These are phyloP conservation scores for Scheffersomyces amazonensis DNA, from an alignment of 805 yeast genomes.

Conservation along the genomic window DNA sequence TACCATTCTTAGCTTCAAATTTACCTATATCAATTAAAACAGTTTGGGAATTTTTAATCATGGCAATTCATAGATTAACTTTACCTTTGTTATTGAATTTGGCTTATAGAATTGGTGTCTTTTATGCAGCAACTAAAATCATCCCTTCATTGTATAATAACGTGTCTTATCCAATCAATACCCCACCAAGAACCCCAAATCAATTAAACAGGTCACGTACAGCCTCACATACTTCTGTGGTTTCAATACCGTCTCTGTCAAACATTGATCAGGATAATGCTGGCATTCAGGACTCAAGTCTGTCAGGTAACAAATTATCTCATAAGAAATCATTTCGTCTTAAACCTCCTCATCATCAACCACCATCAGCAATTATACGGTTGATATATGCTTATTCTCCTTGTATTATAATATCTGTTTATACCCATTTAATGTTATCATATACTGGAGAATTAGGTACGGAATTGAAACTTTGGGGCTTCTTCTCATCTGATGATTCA, in stretches of 20 bases:
- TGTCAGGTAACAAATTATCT: constrained; percentile 9
- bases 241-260: constrained; percentile 7
- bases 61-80: constrained; percentile 62
- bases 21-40: constrained; percentile 53
- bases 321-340: constrained; percentile 10
- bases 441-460: constrained; percentile 73
- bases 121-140: constrained; percentile 89
- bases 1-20: constrained; percentile 49
- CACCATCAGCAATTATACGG: constrained; percentile 23
- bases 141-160: constrained; percentile 69
- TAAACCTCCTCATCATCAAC: constrained; percentile 16
- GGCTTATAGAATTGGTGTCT: constrained; percentile 81
- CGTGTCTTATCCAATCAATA: constrained; percentile 28
- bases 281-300: background rate
- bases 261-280: background rate
- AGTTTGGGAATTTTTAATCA: constrained; percentile 51
- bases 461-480: constrained; percentile 59
- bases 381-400: constrained; percentile 87
- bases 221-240: constrained; percentile 24
- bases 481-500: constrained; percentile 11
- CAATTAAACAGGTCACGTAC: constrained; percentile 29
- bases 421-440: constrained; percentile 90
- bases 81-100: constrained; percentile 79
- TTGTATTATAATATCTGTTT: constrained; percentile 89
- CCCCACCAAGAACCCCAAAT: constrained; percentile 44